These are phyloP conservation scores for Tetrapisispora nanseiensis DNA, from an alignment of 805 yeast species.

Conservation along the genomic window DNA sequence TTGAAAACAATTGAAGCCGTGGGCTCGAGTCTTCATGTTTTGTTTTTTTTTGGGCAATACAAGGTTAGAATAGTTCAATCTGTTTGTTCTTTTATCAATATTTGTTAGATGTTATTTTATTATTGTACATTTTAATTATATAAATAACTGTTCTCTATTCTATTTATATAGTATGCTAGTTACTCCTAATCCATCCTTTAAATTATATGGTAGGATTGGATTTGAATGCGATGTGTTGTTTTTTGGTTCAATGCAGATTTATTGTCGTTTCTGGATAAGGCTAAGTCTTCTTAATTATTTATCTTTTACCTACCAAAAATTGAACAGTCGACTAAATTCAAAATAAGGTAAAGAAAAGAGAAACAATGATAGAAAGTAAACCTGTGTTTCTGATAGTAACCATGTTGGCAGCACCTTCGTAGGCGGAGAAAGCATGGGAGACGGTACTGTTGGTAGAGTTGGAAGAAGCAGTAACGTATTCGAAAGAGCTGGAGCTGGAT, in stretches of 20 bases:
- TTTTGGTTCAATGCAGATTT: not conserved
- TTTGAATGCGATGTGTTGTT: not conserved
- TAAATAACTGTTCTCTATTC: not conserved
- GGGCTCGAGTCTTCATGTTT: not conserved
- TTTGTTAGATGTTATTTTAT: too few species aligned
- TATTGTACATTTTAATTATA: not conserved
- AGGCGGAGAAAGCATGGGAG: conserved; percentile 2
- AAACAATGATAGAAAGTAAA: conserved; percentile 2
- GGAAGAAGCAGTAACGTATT: not conserved
- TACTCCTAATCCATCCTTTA: not conserved
- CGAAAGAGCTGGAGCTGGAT: not conserved
- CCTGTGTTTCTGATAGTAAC: conserved; percentile 9
- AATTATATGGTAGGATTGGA: not conserved
- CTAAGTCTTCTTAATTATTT: too few species aligned
- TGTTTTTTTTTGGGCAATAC: not conserved
- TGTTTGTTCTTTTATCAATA: too few species aligned
- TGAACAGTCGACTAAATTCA: not conserved
- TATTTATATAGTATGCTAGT: not conserved
- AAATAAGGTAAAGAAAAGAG: not conserved
- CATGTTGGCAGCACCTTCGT: conserved; percentile 13
- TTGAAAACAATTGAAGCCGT: too few species aligned
- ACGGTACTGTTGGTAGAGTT: not conserved
- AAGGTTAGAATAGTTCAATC: too few species aligned
- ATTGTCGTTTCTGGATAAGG: too few species aligned
- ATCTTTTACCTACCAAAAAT: not conserved